These are phyloP conservation scores for Penicillium sp. DNA, from an alignment of 2,329 filamentous ascomycete species.

Conservation along the genomic window DNA sequence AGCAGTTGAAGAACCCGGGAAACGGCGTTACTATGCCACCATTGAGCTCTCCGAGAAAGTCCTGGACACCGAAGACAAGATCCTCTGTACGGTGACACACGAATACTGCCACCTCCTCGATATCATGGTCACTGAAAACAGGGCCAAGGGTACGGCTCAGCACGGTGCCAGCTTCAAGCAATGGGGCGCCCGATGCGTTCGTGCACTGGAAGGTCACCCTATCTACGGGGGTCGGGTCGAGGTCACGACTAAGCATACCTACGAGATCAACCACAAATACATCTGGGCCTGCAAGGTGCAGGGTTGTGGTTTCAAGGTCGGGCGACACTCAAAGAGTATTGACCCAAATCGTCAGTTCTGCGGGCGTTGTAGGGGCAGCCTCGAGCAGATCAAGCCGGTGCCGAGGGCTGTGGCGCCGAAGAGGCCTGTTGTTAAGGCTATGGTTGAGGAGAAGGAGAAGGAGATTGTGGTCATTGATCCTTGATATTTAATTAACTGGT, in stretches of 20 bases:
- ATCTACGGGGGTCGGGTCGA: conserved; percentile 54
- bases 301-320: conserved; percentile 61
- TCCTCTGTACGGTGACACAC: conserved; percentile 87
- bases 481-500: neutral
- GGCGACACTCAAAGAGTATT: conserved; percentile 78
- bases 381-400: conserved; percentile 71
- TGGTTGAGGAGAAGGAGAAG: neutral
- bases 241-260: conserved; percentile 83
- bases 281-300: conserved; percentile 61
- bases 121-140: conserved; percentile 71
- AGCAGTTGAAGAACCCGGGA: neutral
- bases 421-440: conserved; percentile 14
- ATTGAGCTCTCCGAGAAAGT: conserved; percentile 88
- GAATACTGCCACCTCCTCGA: conserved; percentile 93
- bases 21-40: conserved; percentile 54
- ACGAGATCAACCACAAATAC: conserved; percentile 87
- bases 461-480: neutral
- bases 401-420: conserved; percentile 44
- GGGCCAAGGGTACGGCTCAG: conserved; percentile 37
- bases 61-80: conserved; percentile 64
- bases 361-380: conserved; percentile 59
- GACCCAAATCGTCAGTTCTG: conserved; percentile 64
- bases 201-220: conserved; percentile 32
- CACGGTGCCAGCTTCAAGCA: conserved; percentile 77
- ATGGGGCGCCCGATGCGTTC: conserved; percentile 47